Evolutionary conservation across 1,284 basidiomycete species (phyloP), one percentile per base, ranked within the genome.

Genomic region (Cryptococcus neoformans): DNA sequence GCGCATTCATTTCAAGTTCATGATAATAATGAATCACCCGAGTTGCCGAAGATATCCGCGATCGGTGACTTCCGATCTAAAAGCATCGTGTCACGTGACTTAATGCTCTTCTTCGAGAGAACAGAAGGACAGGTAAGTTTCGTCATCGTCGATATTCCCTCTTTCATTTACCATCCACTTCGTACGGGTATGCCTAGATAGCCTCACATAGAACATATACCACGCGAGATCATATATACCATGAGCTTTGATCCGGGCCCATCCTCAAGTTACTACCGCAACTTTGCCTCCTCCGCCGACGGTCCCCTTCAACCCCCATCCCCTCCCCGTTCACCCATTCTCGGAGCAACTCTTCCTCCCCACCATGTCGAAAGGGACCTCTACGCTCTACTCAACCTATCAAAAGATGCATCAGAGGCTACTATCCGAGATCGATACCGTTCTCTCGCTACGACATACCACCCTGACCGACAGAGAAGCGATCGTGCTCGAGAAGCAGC

Each of bases 401-500:
- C 68, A 10, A 61, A 62, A 36, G 62, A 64, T 21, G 75, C 76
- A 2, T 63, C 66, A 8, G 55, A 64, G 7, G 59, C 65, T 6
- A 70, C 73, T 49, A 75, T 78, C 46, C 56, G 70, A 44, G 74
- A 75, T 42, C 50, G 67, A 10, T 78, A 78, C 56, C 65, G 76
- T 35, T 55, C 66, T 8, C 59, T 78, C 0, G 76, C 74, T 44
- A 70, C 80, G 0, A 70, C 77, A 1, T 78, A 80, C 46, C 82
- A 83, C 59, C 82, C 82, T 1, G 82, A 83, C 68, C 79, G 81
- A 56, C 82, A 83, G 57, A 71, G 74, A 64, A 53, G 77, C 69
- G 58, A 77, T 59, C 59, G 44, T 51, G 57, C 62, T 11, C 64
- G 68, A 3, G 45, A 42, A 7, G 69, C 70, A 9, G 73, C 74